These are phyloP conservation scores for Oryza meridionalis DNA, from an alignment of 176 grass and related monocot species.

Conservation along the genomic window DNA sequence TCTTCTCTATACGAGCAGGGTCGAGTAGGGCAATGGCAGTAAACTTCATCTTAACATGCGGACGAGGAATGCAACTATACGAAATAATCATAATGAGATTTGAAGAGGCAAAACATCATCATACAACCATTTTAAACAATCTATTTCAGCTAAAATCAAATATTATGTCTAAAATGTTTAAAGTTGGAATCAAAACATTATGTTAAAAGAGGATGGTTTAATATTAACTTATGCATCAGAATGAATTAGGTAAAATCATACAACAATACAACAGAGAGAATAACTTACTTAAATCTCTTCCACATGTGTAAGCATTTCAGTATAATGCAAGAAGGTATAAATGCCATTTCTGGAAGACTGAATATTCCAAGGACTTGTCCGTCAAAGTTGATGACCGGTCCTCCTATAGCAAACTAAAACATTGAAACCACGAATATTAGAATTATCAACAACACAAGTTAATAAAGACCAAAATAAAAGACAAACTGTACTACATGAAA, in stretches of 20 bases:
- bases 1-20: neutral
- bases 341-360: neutral
- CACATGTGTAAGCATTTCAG: neutral
- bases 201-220: neutral
- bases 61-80: neutral
- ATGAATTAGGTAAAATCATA: neutral
- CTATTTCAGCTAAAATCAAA: neutral
- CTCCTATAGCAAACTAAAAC: neutral
- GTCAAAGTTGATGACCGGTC: neutral
- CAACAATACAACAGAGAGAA: neutral
- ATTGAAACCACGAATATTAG: neutral
- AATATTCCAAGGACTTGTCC: neutral
- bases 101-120: neutral
- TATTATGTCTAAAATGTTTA: neutral
- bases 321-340: slow-evolving; percentile 17
- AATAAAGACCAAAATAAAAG: neutral
- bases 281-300: neutral
- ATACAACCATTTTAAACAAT: neutral
- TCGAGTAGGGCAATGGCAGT: neutral
- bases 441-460: neutral
- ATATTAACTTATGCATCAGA: neutral
- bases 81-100: neutral
- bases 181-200: too few species aligned
- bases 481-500: neutral
- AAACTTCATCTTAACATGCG: neutral